Conservation (phyloP, 257 asterid genomes). For the Paraleonurus japonicus region DNA sequence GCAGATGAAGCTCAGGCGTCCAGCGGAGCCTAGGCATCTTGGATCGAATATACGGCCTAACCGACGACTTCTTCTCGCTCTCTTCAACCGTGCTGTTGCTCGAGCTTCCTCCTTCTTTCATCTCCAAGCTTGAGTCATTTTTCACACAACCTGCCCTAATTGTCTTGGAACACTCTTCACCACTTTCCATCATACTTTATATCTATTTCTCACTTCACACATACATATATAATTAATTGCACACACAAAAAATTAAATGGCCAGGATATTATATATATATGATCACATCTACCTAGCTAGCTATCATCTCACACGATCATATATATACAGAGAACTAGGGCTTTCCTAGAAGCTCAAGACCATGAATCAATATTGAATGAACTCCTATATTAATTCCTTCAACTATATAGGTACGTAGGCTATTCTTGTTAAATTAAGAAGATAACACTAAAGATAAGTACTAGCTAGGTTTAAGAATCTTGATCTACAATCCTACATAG, state of each 20-base stretch:
- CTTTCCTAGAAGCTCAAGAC: constrained; percentile 27
- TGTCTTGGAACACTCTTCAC: constrained; percentile 42
- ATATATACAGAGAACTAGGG: constrained; percentile 32
- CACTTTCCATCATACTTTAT: constrained; percentile 35
- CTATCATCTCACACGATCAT: constrained; percentile 5
- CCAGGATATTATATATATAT: too few relatives aligned
- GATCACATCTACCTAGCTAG: background rate
- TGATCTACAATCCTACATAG: constrained; percentile 25
- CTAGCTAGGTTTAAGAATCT: constrained; percentile 23
- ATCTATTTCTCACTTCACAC: background rate
- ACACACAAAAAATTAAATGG: constrained; percentile 11
- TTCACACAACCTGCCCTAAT: constrained; percentile 33
- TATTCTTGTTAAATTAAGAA: background rate
- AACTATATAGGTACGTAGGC: background rate
- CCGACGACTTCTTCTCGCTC: constrained; percentile 54
- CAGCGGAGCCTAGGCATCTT: constrained; percentile 86
- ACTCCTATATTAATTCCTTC: background rate
- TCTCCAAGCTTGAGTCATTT: constrained; percentile 24
- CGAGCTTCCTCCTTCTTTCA: constrained; percentile 70
- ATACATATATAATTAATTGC: background rate
- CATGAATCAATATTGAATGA: background rate
- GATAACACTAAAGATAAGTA: constrained; percentile 22
- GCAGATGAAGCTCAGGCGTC: constrained; percentile 86
- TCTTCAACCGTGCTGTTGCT: constrained; percentile 79
- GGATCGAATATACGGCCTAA: constrained; percentile 83